Percentiles rank a stretch among this genome's conserved stretches.
Conservation (phyloP, 2,329 filamentous ascomycete genomes). For the Aureobasidium sp. region DNA sequence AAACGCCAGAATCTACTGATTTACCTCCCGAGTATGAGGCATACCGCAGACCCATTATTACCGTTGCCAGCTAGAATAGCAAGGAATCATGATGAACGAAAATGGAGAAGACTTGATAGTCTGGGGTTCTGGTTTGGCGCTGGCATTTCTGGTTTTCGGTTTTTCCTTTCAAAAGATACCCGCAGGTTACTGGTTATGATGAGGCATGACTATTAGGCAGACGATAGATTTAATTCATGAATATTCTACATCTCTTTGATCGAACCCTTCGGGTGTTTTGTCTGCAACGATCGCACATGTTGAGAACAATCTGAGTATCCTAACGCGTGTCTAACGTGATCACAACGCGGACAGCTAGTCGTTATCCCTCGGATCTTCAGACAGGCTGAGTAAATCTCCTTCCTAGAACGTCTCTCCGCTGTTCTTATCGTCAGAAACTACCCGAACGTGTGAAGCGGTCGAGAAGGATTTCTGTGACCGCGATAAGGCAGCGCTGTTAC, state of each 20-base stretch:
- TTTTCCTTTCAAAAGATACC: not conserved
- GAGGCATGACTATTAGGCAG: not conserved
- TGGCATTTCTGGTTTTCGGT: not conserved
- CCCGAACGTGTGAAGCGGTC: not conserved
- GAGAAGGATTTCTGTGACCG: not conserved
- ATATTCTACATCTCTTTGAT: not conserved
- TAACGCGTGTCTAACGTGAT: not conserved
- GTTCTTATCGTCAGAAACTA: no score
- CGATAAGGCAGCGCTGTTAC: not conserved
- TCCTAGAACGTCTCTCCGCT: not conserved
- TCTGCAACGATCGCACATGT: not conserved
- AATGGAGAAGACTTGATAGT: not conserved
- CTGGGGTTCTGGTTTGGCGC: not conserved
- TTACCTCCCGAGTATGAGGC: slow-evolving; percentile 1
- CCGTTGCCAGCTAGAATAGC: not conserved
- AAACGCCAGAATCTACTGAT: not conserved
- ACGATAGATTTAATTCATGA: not conserved
- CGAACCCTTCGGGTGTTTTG: not conserved
- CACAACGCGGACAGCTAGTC: not conserved
- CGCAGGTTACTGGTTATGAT: not conserved
- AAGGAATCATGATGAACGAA: not conserved
- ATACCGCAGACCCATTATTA: not conserved
- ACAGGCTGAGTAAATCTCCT: no score
- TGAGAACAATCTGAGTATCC: not conserved
- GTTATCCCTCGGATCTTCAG: not conserved